Base-by-base conservation (phyloP, 78 protist genomes). In the Cavenderia fasciculata region DNA sequence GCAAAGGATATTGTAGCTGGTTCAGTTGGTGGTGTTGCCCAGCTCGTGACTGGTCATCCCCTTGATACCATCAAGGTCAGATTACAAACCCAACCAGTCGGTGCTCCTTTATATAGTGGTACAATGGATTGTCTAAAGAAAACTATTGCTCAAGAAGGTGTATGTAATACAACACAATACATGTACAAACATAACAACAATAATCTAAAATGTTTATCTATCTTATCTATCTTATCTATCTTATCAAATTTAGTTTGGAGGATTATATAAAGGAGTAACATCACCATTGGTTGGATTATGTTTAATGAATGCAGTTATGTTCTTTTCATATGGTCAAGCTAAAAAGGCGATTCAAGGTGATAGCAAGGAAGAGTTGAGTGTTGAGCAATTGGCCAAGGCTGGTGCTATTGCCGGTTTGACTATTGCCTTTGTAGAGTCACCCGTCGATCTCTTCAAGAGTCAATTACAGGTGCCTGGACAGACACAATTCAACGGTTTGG, bases 251-350 rank as follows among this genome's bases (percentile, higher is more conserved):
- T 73, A 86, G 85, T 73, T 74, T 74, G 57, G 33, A 25, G 93
- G 93, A 38, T 74, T 87, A 87, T 90, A 77, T 76, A 75, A 77
- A 46, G 94, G 94, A 72, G 94, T 90, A 41, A 59, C 63, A 69
- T 90, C 94, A 63, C 94, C 94, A 68, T 76, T 90, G 51, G 77
- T 79, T 62, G 94, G 94, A 14, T 51, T 82, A 36, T 46, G 74
- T 49, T 43, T 79, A 57, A 72, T 90, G 76, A 77, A 79, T 78
- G n/a, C 85, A 25, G 88, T 90, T 18, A 74, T 75, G 87, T 90
- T 90, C 57, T 36, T 79, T 16, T 44, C 94, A 29, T 90, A 90
- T 38, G 94, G 94, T 75, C 84, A 76, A 56, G 61, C 76, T 25
- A 90, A 90, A 51, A 23, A 36, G 21, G 14, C 47, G 3, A 71